A percentile compares a stretch with the other conserved stretches of the same genome.
Conservation (phyloP, 2,329 filamentous ascomycete species). For the Talaromyces amestolkiae region DNA sequence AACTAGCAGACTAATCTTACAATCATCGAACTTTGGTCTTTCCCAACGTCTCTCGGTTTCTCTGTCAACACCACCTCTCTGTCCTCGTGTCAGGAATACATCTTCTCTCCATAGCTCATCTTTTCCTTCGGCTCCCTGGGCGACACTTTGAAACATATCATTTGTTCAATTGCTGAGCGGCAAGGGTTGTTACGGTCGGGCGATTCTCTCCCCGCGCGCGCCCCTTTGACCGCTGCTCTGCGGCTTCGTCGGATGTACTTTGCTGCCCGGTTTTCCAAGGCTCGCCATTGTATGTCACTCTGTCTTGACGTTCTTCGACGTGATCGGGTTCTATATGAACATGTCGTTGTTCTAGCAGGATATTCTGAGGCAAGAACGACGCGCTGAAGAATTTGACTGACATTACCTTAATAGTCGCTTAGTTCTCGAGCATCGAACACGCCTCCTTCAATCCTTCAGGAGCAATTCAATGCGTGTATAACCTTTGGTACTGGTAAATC, state of each 20-base stretch:
- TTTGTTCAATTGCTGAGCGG: constrained; percentile 12
- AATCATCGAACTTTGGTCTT: constrained; percentile 4
- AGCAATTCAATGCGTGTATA: constrained; percentile 3
- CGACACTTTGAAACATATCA: not conserved
- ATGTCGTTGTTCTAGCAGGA: not conserved
- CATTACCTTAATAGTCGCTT: not conserved
- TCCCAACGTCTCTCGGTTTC: not conserved
- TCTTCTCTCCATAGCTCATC: not conserved
- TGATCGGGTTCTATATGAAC: not conserved
- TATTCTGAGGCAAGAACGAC: not conserved
- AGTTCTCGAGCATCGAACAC: not conserved
- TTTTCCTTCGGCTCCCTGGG: not conserved
- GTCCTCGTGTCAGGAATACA: constrained; percentile 16
- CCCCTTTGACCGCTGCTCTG: constrained; percentile 18
- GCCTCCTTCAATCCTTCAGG: not conserved
- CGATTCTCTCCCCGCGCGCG: constrained; percentile 13
- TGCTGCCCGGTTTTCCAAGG: not conserved
- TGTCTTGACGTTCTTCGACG: not conserved
- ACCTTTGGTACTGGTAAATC: not conserved
- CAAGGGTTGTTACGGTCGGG: constrained; percentile 15
- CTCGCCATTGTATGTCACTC: constrained; percentile 9
- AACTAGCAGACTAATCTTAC: constrained; percentile 1
- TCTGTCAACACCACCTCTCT: constrained; percentile 12
- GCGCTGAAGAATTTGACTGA: not conserved
- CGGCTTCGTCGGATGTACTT: constrained; percentile 16